Evolutionary conservation across 106 monocot genomes (phyloP), one percentile per base, ranked within the genome.

Genomic region (Narthecium ossifragum): DNA sequence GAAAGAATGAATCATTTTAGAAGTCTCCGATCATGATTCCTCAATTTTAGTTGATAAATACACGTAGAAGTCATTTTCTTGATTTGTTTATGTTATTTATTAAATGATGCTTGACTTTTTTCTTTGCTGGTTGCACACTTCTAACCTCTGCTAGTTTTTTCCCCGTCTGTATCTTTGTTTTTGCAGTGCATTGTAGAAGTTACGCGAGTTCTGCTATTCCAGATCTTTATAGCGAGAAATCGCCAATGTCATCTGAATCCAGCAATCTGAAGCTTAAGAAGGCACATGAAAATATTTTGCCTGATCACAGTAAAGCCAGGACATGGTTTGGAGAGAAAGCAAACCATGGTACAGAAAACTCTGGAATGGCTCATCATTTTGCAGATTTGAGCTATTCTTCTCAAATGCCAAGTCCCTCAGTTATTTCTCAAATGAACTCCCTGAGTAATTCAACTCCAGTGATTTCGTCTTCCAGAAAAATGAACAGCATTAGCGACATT

Each of bases 291-390:
- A 46, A 40, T 61, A 27, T 45, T 58, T 69, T 53, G 56, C 23
- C 38, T 43, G 43, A 72, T 38, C 49, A 47, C 6, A 62, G 50
- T 59, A 63, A 30, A 45, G 55, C 3, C 9, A 59, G 59, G 17
- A 47, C 68, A 53, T 72, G 57, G 63, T 54, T 57, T 40, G 58
- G 55, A 73, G 63, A 64, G 64, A 70, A 71, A 46, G 24, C 49
- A 31, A 23, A 22, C 29, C 18, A 26, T 58, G 36, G 14, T 34
- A 49, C 37, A 13, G 55, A 62, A 51, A 25, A 36, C 28, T 61
- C 72, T 34, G 43, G 63, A 37, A 51, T 55, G 34, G 29, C 18
- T 4, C 15, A 34, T 58, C 41, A 41, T 27, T 32, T 48, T 43
- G 26, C 64, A 8, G 61, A 48, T n/a, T 38, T 43, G 34, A 62